Evolutionary conservation across 106 monocot genomes (phyloP), one percentile per base, ranked within the genome.

Genomic region (Platanthera zijinensis): DNA sequence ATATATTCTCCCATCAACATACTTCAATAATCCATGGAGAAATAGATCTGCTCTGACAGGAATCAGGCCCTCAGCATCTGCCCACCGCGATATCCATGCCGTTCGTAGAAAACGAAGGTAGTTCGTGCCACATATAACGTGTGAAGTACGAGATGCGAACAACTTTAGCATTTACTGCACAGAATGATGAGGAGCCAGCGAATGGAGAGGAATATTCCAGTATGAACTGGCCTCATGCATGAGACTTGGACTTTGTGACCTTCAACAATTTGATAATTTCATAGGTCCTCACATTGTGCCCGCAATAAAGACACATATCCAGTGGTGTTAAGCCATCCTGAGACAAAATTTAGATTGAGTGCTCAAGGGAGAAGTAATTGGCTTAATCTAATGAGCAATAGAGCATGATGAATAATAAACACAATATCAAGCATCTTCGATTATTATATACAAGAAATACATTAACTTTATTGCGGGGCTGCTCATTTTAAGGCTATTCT

Each of bases 291-390:
- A 75, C 49, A 77, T 76, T 77, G 69, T 75, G 90, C 12, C 93
- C 96, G 67, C 78, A 86, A 47, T 83, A 82, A 69, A 96, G 89
- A 69, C 96, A 91, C 0, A 96, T 80, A 78, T 93, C 87, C 68
- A 96, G 82, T n/a, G 96, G 91, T 52, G 85, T 93, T 22, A 91
- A 84, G 21, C 96, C 96, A 75, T 91, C 96, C 96, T 96, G 86
- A 72, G 76, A 39, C 19, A 86, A 25, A 30, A 75, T 11, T 5
- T 18, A 48, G 70, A 14, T 0, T 15, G 18, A 48, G 48, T 17
- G 70, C 10, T n/a, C 70, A 70, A 70, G 17, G 14, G 70, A 70
- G 10, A 47, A 70, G 19, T 67, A 15, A 48, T 10, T 69, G 32
- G n/a, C 46, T 46, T 66, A 25, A 25, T 8, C 21, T 10, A 25